These are phyloP conservation scores for Clonostachys rosea DNA, from an alignment of 2,329 filamentous ascomycete species.

Conservation along the genomic window DNA sequence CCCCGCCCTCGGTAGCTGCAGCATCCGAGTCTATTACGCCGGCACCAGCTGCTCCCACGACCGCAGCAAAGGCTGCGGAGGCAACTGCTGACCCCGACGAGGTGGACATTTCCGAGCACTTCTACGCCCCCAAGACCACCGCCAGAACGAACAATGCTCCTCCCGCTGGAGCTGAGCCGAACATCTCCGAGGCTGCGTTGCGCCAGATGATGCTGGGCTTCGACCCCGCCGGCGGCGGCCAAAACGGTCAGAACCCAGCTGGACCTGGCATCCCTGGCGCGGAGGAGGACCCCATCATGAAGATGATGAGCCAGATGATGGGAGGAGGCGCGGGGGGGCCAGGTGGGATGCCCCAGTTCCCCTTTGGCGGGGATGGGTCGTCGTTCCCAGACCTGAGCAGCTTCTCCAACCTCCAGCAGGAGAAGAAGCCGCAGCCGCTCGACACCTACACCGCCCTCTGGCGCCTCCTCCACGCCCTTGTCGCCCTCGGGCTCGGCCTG, in stretches of 20 bases:
- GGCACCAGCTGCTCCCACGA: slow-evolving; percentile 22
- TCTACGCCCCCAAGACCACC: slow-evolving; percentile 49
- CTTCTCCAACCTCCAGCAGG: not conserved
- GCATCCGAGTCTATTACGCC: slow-evolving; percentile 9
- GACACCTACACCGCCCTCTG: slow-evolving; percentile 49
- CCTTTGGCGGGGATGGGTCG: slow-evolving; percentile 29
- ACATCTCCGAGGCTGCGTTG: slow-evolving; percentile 53
- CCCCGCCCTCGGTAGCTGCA: not conserved
- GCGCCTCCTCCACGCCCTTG: slow-evolving; percentile 69
- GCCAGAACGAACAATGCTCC: slow-evolving; percentile 22
- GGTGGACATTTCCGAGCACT: slow-evolving; percentile 74
- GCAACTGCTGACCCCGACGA: slow-evolving; percentile 63
- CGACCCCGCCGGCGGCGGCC: slow-evolving; percentile 25
- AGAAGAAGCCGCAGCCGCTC: slow-evolving; percentile 3
- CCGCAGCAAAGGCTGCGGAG: slow-evolving; percentile 16
- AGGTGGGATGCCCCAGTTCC: slow-evolving; percentile 13
- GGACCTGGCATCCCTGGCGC: slow-evolving; percentile 10
- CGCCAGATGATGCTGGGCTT: slow-evolving; percentile 62
- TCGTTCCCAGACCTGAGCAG: slow-evolving; percentile 28
- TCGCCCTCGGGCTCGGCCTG: slow-evolving; percentile 64
- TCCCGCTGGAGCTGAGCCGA: slow-evolving; percentile 18
- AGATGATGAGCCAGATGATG: slow-evolving; percentile 74
- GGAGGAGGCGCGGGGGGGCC: slow-evolving; percentile 21
- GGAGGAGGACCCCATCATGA: slow-evolving; percentile 39
- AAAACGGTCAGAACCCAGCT: slow-evolving; percentile 4